Percentiles rank a stretch among this genome's conserved stretches.
phyloP scores from a whole-genome alignment of 2,329 filamentous ascomycete genomes.

The Graphilbum ipis-grandicollis region DNA sequence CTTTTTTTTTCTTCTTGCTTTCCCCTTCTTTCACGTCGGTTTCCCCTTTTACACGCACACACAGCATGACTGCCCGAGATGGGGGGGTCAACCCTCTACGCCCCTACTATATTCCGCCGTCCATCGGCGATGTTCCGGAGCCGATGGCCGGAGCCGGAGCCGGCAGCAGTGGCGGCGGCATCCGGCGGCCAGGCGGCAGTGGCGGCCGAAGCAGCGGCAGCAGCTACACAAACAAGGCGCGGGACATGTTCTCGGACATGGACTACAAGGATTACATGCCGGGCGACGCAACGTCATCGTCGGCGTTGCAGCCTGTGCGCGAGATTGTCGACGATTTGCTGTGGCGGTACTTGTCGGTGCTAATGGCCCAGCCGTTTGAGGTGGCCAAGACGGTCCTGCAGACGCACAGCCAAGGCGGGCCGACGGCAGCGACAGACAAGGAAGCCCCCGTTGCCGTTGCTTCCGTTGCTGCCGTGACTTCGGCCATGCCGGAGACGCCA shows the following conservation, averaged over 20 bases:
- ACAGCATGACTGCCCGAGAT: slow-evolving; percentile 23
- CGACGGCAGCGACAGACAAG: slow-evolving; percentile 16
- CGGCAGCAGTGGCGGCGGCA: slow-evolving; percentile 15
- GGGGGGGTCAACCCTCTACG: slow-evolving; percentile 45
- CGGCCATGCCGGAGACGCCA: neutral
- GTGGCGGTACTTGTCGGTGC: slow-evolving; percentile 79
- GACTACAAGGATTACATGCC: slow-evolving; percentile 77
- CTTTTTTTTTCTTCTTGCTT: no score
- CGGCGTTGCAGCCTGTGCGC: slow-evolving; percentile 55
- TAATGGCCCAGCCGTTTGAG: slow-evolving; percentile 92
- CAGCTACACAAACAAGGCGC: slow-evolving; percentile 45
- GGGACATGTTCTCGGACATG: slow-evolving; percentile 75
- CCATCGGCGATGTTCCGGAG: slow-evolving; percentile 30
- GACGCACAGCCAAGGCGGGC: slow-evolving; percentile 41
- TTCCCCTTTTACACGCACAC: no score
- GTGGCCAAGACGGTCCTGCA: slow-evolving; percentile 90
- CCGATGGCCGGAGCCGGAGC: no score
- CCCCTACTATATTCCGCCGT: slow-evolving; percentile 50
- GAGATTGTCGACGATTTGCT: slow-evolving; percentile 68
- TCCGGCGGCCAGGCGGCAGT: slow-evolving; percentile 11
- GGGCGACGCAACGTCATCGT: slow-evolving; percentile 35
- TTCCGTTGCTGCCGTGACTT: slow-evolving; percentile 5
- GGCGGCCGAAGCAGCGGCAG: neutral
- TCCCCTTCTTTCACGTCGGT: neutral
- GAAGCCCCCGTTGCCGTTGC: slow-evolving; percentile 5